These are phyloP conservation scores for Magnolia changhungtana DNA, from an alignment of 164 flowering plant genomes.

Conservation along the genomic window DNA sequence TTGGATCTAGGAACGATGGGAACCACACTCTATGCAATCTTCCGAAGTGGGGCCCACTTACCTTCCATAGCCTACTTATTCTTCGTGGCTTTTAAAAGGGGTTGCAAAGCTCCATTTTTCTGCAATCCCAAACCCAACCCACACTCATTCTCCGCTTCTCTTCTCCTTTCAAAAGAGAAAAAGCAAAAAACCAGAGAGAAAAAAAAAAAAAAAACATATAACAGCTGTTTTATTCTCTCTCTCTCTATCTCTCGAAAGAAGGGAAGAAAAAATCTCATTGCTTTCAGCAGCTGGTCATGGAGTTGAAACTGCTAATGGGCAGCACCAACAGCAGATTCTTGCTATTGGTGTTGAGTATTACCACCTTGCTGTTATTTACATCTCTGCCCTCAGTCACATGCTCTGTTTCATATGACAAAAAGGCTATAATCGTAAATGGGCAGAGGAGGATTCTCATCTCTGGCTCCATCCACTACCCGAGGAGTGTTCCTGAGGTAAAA, in stretches of 20 bases:
- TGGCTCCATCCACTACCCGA: constrained; percentile 90
- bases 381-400: constrained; percentile 30
- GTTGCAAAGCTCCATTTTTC: not conserved
- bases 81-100: not conserved
- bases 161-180: not conserved
- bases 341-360: not conserved
- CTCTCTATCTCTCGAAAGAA: not conserved
- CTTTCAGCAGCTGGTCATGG: constrained; percentile 11
- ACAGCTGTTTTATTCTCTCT: constrained; percentile 8
- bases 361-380: constrained; percentile 9
- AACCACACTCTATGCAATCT: too few relatives aligned
- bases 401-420: constrained; percentile 69
- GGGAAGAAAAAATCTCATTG: not conserved
- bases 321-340: constrained; percentile 4
- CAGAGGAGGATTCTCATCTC: constrained; percentile 69
- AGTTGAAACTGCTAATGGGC: not conserved
- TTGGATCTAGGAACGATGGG: too few relatives aligned
- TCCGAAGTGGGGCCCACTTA: not conserved
- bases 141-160: not conserved
- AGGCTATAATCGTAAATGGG: constrained; percentile 65
- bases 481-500: constrained; percentile 86
- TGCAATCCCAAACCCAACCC: not conserved
- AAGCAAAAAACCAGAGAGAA: not conserved
- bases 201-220: not conserved
- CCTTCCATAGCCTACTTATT: not conserved